Evolutionary conservation across 345 rosid species (phyloP).

Genomic region (Carallia pectinifolia): DNA sequence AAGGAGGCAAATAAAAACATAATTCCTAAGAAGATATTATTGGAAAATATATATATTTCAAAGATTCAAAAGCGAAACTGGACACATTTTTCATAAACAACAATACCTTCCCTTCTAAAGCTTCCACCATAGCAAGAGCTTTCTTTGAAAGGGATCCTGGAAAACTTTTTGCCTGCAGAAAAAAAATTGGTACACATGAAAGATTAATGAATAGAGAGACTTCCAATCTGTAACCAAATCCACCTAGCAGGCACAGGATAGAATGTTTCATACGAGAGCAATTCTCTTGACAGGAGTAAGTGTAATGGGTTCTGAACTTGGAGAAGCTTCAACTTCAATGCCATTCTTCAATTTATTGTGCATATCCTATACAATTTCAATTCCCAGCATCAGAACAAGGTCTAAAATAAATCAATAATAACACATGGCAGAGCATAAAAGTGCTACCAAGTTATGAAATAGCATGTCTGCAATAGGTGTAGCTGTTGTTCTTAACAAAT

Average conservation of each 20-base stretch:
- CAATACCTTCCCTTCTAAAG: conserved; percentile 94
- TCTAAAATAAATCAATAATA: conserved; percentile 4
- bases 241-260: conserved; percentile 2
- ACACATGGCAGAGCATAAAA: conserved; percentile 12
- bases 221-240: conserved; percentile 1
- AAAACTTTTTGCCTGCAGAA: conserved; percentile 72
- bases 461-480: conserved; percentile 65
- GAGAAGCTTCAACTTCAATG: conserved; percentile 59
- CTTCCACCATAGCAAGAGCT: conserved; percentile 65
- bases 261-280: conserved; percentile 53
- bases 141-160: conserved; percentile 64
- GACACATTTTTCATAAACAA: conserved; percentile 10
- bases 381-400: conserved; percentile 17
- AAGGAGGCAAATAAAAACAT: not conserved
- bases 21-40: not conserved
- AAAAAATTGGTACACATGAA: conserved; percentile 18
- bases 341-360: conserved; percentile 83
- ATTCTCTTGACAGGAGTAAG: conserved; percentile 63
- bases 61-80: not conserved
- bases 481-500: conserved; percentile 79
- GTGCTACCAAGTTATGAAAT: conserved; percentile 65
- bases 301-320: conserved; percentile 43
- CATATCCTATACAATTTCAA: conserved; percentile 46
- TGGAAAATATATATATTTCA: not conserved
- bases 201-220: not conserved